Evolutionary conservation across 2,329 filamentous ascomycete species (phyloP).

Genomic region (Aspergillus terreus): DNA sequence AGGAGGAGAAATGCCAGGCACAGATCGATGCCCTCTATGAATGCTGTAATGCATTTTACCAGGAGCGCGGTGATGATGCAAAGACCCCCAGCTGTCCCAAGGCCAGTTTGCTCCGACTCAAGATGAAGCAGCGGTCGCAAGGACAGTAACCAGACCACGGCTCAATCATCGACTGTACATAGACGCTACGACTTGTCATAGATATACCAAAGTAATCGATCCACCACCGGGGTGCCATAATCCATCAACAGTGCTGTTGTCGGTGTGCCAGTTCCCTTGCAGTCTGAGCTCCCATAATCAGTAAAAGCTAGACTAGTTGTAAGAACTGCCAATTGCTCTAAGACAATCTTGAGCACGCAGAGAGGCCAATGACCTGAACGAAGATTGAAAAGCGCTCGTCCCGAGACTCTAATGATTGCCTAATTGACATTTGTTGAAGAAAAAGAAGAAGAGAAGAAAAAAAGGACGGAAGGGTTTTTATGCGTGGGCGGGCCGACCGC

Average conservation of each 20-base stretch:
- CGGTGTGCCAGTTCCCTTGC: constrained; percentile 42
- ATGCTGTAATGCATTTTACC: constrained; percentile 88
- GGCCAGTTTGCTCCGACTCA: constrained; percentile 71
- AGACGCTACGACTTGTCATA: neutral
- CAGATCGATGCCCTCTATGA: constrained; percentile 85
- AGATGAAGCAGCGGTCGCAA: constrained; percentile 72
- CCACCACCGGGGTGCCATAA: no score
- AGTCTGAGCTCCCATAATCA: constrained; percentile 54
- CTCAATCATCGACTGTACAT: neutral
- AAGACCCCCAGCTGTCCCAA: constrained; percentile 82
- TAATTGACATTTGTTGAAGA: constrained; percentile 57
- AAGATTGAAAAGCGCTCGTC: constrained; percentile 75
- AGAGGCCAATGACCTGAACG: constrained; percentile 84
- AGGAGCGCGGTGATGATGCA: constrained; percentile 70
- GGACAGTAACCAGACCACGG: constrained; percentile 11
- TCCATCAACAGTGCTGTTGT: neutral
- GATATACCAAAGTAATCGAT: neutral
- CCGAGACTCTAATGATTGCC: constrained; percentile 99
- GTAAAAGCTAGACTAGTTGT: constrained; percentile 62
- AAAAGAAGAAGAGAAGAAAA: constrained; percentile 41
- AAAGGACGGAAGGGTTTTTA: constrained; percentile 24
- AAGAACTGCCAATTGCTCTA: constrained; percentile 74
- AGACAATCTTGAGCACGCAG: constrained; percentile 97
- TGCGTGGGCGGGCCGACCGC: constrained; percentile 18
- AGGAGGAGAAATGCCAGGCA: constrained; percentile 76